These are phyloP conservation scores for Fusarium mexicanum DNA, from an alignment of 2,329 filamentous ascomycete genomes.

Conservation along the genomic window DNA sequence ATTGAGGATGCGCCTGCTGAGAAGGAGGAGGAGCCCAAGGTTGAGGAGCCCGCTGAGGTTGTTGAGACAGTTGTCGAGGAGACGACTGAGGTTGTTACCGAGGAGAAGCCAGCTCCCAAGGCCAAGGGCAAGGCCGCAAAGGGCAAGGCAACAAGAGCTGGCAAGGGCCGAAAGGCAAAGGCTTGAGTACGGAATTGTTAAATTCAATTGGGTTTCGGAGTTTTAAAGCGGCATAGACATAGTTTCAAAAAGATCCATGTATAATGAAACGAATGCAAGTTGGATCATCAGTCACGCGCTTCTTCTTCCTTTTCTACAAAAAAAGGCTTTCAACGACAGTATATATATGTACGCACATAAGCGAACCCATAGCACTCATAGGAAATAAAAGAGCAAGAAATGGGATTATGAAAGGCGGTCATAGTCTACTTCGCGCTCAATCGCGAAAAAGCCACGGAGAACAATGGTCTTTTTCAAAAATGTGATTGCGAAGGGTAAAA, in stretches of 20 bases:
- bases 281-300: slow-evolving; percentile 24
- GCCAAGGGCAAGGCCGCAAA: slow-evolving; percentile 50
- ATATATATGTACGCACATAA: slow-evolving; percentile 68
- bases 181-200: slow-evolving; percentile 45
- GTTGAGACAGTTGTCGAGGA: slow-evolving; percentile 36
- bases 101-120: slow-evolving; percentile 42
- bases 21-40: slow-evolving; percentile 44
- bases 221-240: slow-evolving; percentile 43
- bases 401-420: slow-evolving; percentile 69
- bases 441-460: slow-evolving; percentile 56
- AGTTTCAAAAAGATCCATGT: slow-evolving; percentile 39
- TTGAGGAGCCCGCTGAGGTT: slow-evolving; percentile 39
- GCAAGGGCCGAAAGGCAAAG: slow-evolving; percentile 50
- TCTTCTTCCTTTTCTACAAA: neutral
- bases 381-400: slow-evolving; percentile 54
- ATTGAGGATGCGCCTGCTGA: slow-evolving; percentile 52
- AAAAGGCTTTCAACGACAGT: neutral
- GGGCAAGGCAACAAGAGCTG: slow-evolving; percentile 35
- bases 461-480: slow-evolving; percentile 47
- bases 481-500: slow-evolving; percentile 54
- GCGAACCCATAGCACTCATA: slow-evolving; percentile 67
- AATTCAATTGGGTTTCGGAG: slow-evolving; percentile 33
- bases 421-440: slow-evolving; percentile 64
- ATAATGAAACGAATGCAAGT: slow-evolving; percentile 44
- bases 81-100: slow-evolving; percentile 40